phyloP scores from a whole-genome alignment of 768 basidiomycete species.

The Trametes cubensis region DNA sequence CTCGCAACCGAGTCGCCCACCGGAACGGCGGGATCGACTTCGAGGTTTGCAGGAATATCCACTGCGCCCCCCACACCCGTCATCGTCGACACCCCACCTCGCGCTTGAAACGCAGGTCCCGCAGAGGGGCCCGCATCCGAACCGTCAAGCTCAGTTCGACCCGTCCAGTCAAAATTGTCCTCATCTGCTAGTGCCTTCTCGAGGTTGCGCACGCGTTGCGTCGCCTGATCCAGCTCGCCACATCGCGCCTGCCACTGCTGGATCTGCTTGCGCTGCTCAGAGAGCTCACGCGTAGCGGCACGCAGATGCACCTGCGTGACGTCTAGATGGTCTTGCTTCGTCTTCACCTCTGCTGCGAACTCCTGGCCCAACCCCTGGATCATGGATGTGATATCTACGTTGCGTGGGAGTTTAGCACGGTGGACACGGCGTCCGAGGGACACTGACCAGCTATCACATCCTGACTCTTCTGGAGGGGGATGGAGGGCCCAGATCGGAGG shows the following conservation, averaged over 20 bases:
- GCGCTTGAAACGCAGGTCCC: conserved; percentile 71
- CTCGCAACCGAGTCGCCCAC: conserved; percentile 56
- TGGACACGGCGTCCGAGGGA: background rate
- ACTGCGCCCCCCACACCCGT: conserved; percentile 63
- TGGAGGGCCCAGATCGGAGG: conserved; percentile 70
- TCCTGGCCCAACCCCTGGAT: conserved; percentile 78
- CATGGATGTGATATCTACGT: conserved; percentile 80
- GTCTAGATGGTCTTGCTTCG: conserved; percentile 87
- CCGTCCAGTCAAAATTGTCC: conserved; percentile 88
- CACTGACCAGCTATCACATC: conserved; percentile 76
- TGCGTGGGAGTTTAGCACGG: conserved; percentile 18
- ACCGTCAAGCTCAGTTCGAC: conserved; percentile 57
- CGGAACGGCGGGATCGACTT: conserved; percentile 75
- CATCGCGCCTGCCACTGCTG: conserved; percentile 73
- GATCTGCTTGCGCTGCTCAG: conserved; percentile 87
- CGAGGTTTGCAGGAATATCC: conserved; percentile 63
- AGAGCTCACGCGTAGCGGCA: conserved; percentile 86
- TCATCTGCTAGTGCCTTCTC: conserved; percentile 78
- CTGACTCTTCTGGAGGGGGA: conserved; percentile 84
- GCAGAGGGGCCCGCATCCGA: conserved; percentile 40
- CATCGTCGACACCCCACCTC: conserved; percentile 69
- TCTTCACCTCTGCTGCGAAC: conserved; percentile 80
- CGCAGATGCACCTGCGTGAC: conserved; percentile 85
- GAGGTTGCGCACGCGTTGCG: conserved; percentile 82
- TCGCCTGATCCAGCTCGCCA: conserved; percentile 77